These are phyloP conservation scores for Eucalyptus cladocalyx DNA, from an alignment of 345 rosid genomes.

Conservation along the genomic window DNA sequence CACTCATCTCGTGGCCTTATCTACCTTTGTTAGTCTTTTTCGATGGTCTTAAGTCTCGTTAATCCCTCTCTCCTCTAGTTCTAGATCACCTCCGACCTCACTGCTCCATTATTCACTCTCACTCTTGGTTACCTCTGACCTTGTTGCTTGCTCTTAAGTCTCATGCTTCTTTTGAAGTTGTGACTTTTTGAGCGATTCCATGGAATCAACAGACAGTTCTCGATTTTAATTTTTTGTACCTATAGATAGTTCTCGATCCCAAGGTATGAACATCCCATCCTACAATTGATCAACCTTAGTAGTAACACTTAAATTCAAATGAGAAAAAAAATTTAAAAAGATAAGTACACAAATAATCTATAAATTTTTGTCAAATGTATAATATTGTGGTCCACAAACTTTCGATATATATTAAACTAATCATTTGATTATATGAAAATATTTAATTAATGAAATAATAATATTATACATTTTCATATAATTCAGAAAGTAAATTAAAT, in stretches of 20 bases:
- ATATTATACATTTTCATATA: neutral
- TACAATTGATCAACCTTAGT: fast-evolving
- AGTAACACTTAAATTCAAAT: neutral
- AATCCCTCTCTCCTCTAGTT: too few relatives aligned
- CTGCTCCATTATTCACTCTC: too few relatives aligned
- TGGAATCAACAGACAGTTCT: fast-evolving
- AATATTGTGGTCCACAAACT: fast-evolving
- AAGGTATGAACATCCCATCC: too few relatives aligned
- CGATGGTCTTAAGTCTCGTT: fast-evolving
- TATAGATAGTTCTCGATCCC: too few relatives aligned
- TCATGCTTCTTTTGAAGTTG: fast-evolving
- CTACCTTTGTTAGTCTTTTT: too few relatives aligned
- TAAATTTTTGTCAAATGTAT: fast-evolving
- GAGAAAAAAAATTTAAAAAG: neutral
- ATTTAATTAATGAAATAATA: neutral
- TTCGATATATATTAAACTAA: neutral
- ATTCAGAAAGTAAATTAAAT: fast-evolving
- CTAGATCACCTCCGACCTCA: fast-evolving
- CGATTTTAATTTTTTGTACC: fast-evolving
- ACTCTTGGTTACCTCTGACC: too few relatives aligned
- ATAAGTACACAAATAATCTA: neutral
- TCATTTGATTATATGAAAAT: too few relatives aligned
- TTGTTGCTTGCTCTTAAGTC: too few relatives aligned
- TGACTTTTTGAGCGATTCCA: fast-evolving
- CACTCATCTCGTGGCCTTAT: too few relatives aligned